Percentiles rank a stretch among this genome's conserved stretches.
phyloP scores from a whole-genome alignment of 1,284 basidiomycete genomes.

The Gymnopus androsaceus region DNA sequence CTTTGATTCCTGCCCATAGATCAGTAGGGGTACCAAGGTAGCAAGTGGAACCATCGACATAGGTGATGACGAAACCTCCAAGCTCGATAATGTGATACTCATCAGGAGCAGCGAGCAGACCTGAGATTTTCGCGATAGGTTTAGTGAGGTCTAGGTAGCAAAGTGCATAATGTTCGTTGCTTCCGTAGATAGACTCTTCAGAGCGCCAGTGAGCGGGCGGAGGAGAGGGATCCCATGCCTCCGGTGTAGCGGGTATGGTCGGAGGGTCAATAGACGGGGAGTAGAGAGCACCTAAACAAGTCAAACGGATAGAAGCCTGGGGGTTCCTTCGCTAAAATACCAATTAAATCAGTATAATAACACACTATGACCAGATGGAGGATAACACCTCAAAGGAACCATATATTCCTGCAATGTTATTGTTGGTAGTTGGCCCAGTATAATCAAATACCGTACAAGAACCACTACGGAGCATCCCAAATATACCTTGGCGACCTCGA shows the following conservation, averaged over 20 bases:
- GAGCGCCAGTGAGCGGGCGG: not conserved
- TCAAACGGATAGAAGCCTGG: too few species aligned
- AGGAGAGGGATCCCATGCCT: not conserved
- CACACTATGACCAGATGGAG: not conserved
- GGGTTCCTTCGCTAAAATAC: not conserved
- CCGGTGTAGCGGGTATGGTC: not conserved
- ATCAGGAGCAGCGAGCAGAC: not conserved
- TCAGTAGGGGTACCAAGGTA: not conserved
- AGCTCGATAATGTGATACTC: not conserved
- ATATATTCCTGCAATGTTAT: not conserved
- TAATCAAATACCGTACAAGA: not conserved
- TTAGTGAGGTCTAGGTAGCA: not conserved
- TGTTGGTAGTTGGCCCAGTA: not conserved
- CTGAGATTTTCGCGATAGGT: not conserved
- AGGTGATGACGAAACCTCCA: not conserved
- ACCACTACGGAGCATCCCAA: not conserved
- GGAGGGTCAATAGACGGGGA: not conserved
- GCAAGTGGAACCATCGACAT: not conserved
- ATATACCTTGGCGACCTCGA: conserved; percentile 2
- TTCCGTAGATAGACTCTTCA: not conserved
- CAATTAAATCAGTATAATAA: not conserved
- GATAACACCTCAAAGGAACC: not conserved
- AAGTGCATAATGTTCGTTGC: not conserved
- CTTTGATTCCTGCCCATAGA: not conserved
- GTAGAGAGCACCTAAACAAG: not conserved